Evolutionary conservation across 441 rosid species (phyloP).

Genomic region (Euphorbia celastroides): DNA sequence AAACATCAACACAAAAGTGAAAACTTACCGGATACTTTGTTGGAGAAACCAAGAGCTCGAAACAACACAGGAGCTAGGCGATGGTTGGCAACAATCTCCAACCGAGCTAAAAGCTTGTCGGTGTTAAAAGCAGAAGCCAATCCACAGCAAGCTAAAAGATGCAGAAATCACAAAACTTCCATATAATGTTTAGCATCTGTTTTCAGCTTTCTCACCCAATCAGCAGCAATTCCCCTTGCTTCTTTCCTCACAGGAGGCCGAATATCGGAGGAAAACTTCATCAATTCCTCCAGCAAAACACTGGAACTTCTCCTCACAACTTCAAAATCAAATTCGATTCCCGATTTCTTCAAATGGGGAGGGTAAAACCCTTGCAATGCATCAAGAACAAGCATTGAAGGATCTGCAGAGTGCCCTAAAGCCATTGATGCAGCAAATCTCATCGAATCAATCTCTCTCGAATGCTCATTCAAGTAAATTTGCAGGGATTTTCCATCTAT

Average conservation of each 20-base stretch:
- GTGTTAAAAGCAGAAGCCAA: constrained; percentile 25
- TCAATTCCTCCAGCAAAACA: constrained; percentile 18
- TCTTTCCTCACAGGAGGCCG: constrained; percentile 8
- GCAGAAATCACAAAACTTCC: constrained; percentile 35
- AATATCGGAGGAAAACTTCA: constrained; percentile 15
- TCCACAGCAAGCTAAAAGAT: constrained; percentile 35
- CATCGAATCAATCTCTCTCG: constrained; percentile 17
- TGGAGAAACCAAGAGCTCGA: constrained; percentile 23
- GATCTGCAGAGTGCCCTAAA: constrained; percentile 23
- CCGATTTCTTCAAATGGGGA: constrained; percentile 16
- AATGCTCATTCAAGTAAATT: constrained; percentile 22
- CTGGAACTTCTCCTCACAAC: constrained; percentile 21
- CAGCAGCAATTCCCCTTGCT: constrained; percentile 24
- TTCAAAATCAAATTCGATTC: constrained; percentile 8
- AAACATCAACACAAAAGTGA: not conserved
- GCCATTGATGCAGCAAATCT: constrained; percentile 12
- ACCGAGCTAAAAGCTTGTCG: constrained; percentile 24
- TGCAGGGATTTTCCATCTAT: constrained; percentile 28
- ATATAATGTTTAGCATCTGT: constrained; percentile 16
- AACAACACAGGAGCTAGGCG: constrained; percentile 27
- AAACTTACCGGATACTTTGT: constrained; percentile 26
- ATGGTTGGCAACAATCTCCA: constrained; percentile 23
- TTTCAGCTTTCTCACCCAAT: constrained; percentile 32
- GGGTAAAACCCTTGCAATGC: constrained; percentile 26
- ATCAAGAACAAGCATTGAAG: constrained; percentile 36